Base-by-base conservation (phyloP, 1,284 basidiomycete species). In the Ganoderma multipileum region DNA sequence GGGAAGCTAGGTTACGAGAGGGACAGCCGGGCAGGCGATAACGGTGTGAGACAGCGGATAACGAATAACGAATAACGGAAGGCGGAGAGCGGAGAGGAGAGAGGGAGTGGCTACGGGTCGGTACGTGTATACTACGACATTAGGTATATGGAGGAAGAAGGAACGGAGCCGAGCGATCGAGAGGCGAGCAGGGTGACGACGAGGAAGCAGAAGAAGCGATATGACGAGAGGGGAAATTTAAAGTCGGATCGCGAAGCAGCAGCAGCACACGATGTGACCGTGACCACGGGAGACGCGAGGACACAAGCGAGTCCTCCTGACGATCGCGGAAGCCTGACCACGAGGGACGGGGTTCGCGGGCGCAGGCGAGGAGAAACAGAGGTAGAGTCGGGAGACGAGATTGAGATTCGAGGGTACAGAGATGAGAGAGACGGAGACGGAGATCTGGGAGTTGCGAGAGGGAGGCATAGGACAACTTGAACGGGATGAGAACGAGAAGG, bases 231-330 rank as follows among this genome's bases (percentile, higher is more conserved):
- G 5, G n/a, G 57, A 50, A 58, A 58, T n/a, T 41, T 9, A 50
- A 58, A 58, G 58, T 41, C 38, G 36, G 38, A 41, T 23, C 38
- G 58, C 57, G 57, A 39, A 58, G 57, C 12, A 26, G 58, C 38
- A 39, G 58, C 58, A 60, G 58, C 36, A 60, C 38, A 42, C 58
- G 38, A 60, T 55, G 52, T 55, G 52, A 30, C 28, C 58, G 28
- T 55, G 52, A 30, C 28, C 38, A 26, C 26, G 38, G n/a, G 2
- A 41, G 58, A 39, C 28, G 23, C 38, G 23, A 28, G 58, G 2
- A 28, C 36, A 39, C 58, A 60, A 60, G 38, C 58, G 38, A 41
- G 58, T 60, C 38, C 58, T 39, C 58, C 38, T 39, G 38, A 16
- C 58, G 58, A 60, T 60, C 58, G 58, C 58, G 38, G 33, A 26